Percentiles rank a stretch among this genome's conserved stretches.
Conservation (phyloP, 2,329 filamentous ascomycete genomes). For the Chaetomiaceae sp. region DNA sequence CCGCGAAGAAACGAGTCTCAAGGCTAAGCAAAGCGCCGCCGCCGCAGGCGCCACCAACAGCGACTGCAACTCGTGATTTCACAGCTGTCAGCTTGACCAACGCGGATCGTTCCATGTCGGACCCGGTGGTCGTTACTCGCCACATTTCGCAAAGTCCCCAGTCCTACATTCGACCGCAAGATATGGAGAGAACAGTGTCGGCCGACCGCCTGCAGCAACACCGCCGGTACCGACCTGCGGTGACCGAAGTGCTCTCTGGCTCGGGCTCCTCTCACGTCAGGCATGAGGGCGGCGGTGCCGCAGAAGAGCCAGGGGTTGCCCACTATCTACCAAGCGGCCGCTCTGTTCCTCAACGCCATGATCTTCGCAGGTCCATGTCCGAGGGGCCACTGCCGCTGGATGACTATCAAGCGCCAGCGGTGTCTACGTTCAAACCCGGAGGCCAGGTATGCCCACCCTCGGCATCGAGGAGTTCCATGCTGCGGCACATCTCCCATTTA, state of each 20-base stretch:
- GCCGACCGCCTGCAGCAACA: conserved; percentile 16
- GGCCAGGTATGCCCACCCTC: conserved; percentile 25
- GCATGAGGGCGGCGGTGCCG: conserved; percentile 29
- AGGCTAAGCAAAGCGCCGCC: conserved; percentile 36
- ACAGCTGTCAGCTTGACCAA: conserved; percentile 12
- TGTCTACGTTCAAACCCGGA: not conserved
- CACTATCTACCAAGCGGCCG: not conserved
- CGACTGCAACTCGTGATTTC: conserved; percentile 12
- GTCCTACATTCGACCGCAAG: conserved; percentile 4
- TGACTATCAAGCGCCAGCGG: not conserved
- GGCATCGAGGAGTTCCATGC: conserved; percentile 28
- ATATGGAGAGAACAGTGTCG: conserved; percentile 13
- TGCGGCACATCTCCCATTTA: conserved; percentile 22
- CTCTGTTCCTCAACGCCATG: not conserved
- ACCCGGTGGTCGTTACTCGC: conserved; percentile 18
- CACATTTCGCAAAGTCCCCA: conserved; percentile 5
- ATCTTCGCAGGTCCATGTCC: conserved; percentile 7
- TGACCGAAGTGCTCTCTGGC: conserved; percentile 10
- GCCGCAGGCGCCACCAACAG: conserved; percentile 25
- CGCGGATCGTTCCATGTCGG: conserved; percentile 25
- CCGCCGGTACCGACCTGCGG: conserved; percentile 7
- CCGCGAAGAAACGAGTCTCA: conserved; percentile 32
- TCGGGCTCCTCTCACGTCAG: not conserved
- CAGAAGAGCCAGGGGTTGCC: conserved; percentile 21
- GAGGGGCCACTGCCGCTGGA: conserved; percentile 5